Base-by-base conservation (phyloP, 2,329 filamentous ascomycete genomes). In the Aspergillus ruber region DNA sequence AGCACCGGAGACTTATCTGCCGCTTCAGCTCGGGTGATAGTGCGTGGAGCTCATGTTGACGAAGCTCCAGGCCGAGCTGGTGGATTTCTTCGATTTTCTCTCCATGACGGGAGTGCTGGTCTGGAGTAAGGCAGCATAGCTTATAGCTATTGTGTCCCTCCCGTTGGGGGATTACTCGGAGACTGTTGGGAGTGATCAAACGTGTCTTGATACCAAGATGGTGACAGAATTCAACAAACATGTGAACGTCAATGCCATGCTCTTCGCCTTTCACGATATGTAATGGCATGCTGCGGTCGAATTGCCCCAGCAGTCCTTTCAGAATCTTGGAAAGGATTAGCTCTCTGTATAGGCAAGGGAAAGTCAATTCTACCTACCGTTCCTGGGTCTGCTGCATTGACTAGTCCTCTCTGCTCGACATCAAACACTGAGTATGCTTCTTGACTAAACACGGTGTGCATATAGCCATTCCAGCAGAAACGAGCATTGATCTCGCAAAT, bases 31-130 rank as follows among this genome's bases (percentile, higher is more conserved):
- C 53, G 1, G 42, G 27, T 3, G 48, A 42, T 1, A 66, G 40
- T 2, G 47, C 43, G 6, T 44, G 43, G n/a, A 65, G 18, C 43
- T 67, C 64, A n/a, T 54, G 46, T 40, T 63, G 60, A 27, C 61
- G 56, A 6, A 67, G 49, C 33, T 65, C 53, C 9, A 63, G 46
- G 8, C 50, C 54, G 6, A 60, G 46, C 33, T 64, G 59, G 15
- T 59, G 48, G 5, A 65, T 47, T 40, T 56, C 47, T 35, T 62
- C 57, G 10, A 54, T 15, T 8, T 35, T 38, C 17, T 57, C 55
- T 13, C 45, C 47, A n/a, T 36, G 13, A 9, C 41, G 15, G 1
- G 21, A 43, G 4, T 32, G 40, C 2, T 43, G 15, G 10, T 13
- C 12, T 42, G 18, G 10, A 32, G 44, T 38, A n/a, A 49, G 44